A percentile compares a stretch with the other conserved stretches of the same genome.
phyloP scores from a whole-genome alignment of 345 rosid species.

The Triadica sebifera region DNA sequence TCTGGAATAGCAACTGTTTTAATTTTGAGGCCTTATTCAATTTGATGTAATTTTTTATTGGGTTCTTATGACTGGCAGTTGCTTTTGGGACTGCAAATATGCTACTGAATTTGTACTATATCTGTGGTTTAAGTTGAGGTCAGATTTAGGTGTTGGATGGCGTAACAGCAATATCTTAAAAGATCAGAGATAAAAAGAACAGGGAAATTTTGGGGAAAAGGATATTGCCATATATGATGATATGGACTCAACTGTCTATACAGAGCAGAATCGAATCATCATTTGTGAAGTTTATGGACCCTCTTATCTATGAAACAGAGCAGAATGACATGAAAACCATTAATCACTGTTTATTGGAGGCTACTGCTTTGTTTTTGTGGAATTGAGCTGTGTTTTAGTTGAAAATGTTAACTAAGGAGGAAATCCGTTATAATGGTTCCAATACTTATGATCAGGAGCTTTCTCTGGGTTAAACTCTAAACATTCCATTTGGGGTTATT shows the following conservation, averaged over 20 bases:
- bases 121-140: neutral
- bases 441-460: neutral
- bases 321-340: neutral
- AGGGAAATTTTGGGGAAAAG: no score
- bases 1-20: neutral
- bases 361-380: no score
- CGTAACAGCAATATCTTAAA: neutral
- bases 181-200: no score
- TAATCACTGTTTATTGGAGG: neutral
- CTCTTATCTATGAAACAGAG: neutral
- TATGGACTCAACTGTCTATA: no score
- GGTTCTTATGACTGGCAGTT: neutral
- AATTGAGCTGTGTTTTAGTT: no score
- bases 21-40: neutral
- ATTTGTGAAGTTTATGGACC: neutral
- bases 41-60: neutral
- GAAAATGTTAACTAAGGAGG: no score
- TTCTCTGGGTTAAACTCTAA: neutral
- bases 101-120: neutral
- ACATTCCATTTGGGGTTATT: neutral
- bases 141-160: neutral
- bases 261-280: no score
- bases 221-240: neutral
- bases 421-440: no score
- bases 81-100: neutral